These are phyloP conservation scores for Taphrina flavorubra DNA, from an alignment of 1,139 yeast genomes.

Conservation along the genomic window DNA sequence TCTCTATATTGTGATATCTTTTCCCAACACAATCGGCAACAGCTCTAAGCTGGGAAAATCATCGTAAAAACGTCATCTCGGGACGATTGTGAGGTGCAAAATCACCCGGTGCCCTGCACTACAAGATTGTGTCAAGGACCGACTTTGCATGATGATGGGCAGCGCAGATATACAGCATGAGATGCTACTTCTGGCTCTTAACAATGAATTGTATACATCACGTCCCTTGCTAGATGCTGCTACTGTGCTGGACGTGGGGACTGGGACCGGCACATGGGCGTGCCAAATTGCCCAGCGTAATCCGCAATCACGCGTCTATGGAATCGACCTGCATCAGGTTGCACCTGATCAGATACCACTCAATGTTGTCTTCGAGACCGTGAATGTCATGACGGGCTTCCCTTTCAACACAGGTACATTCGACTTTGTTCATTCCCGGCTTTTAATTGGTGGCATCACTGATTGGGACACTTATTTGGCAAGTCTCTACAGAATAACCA, in stretches of 20 bases:
- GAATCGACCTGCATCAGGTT: conserved; percentile 43
- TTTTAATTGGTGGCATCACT: conserved; percentile 41
- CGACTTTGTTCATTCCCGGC: conserved; percentile 45
- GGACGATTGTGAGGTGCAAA: too few relatives aligned
- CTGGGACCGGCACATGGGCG: conserved; percentile 45
- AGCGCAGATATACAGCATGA: conserved; percentile 32
- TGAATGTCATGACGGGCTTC: conserved; percentile 43
- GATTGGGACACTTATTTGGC: conserved; percentile 42
- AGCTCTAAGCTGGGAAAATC: too few relatives aligned
- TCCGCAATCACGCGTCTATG: conserved; percentile 42
- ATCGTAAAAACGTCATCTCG: too few relatives aligned
- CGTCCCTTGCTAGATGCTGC: conserved; percentile 6
- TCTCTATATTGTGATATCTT: too few relatives aligned
- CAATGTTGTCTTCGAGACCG: conserved; percentile 42
- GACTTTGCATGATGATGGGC: background rate
- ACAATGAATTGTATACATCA: conserved; percentile 18
- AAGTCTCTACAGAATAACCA: conserved; percentile 43
- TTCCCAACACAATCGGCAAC: too few relatives aligned
- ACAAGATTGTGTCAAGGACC: too few relatives aligned
- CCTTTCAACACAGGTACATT: conserved; percentile 41
- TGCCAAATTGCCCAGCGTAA: conserved; percentile 43
- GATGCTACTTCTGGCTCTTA: conserved; percentile 22
- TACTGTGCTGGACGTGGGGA: conserved; percentile 43
- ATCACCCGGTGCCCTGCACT: too few relatives aligned
- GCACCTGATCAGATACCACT: conserved; percentile 26